A percentile compares a stretch with the other conserved stretches of the same genome.
Conservation (phyloP, 441 rosid species). For the Adansonia madagascariensis region DNA sequence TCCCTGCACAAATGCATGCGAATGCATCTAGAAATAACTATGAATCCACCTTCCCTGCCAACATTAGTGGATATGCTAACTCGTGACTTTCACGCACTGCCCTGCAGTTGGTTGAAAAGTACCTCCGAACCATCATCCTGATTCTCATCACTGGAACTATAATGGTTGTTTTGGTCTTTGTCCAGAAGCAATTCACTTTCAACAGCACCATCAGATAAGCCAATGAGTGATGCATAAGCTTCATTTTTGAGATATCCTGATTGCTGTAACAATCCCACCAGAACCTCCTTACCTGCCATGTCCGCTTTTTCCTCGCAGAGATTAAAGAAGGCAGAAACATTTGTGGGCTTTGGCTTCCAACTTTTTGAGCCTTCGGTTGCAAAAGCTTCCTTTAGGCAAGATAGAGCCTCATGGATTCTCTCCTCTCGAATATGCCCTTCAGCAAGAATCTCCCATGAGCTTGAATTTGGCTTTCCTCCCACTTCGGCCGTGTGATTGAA, state of each 20-base stretch:
- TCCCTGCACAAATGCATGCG: background rate
- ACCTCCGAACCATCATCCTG: slow-evolving; percentile 36
- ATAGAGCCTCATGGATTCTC: slow-evolving; percentile 59
- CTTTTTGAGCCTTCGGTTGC: slow-evolving; percentile 52
- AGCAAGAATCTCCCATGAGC: slow-evolving; percentile 73
- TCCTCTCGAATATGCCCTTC: slow-evolving; percentile 64
- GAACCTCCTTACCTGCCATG: slow-evolving; percentile 42
- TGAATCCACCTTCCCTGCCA: background rate
- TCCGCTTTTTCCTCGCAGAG: slow-evolving; percentile 64
- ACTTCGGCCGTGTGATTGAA: slow-evolving; percentile 63
- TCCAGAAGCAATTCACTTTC: slow-evolving; percentile 18
- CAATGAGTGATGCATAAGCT: slow-evolving; percentile 44
- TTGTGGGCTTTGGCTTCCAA: slow-evolving; percentile 81
- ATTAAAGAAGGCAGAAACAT: slow-evolving; percentile 48
- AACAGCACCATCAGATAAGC: slow-evolving; percentile 32
- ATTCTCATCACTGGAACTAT: slow-evolving; percentile 21
- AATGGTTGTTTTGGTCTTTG: slow-evolving; percentile 16
- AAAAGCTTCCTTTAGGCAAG: slow-evolving; percentile 76
- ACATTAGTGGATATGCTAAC: slow-evolving; percentile 8
- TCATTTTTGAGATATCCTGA: slow-evolving; percentile 47
- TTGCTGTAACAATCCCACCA: slow-evolving; percentile 46
- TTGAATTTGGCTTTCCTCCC: slow-evolving; percentile 83
- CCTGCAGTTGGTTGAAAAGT: slow-evolving; percentile 43
- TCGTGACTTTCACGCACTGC: slow-evolving; percentile 31
- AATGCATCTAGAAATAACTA: background rate